A percentile compares a stretch with the other conserved stretches of the same genome.
Conservation (phyloP, 306 rosid species). For the Alnus glutinosa region DNA sequence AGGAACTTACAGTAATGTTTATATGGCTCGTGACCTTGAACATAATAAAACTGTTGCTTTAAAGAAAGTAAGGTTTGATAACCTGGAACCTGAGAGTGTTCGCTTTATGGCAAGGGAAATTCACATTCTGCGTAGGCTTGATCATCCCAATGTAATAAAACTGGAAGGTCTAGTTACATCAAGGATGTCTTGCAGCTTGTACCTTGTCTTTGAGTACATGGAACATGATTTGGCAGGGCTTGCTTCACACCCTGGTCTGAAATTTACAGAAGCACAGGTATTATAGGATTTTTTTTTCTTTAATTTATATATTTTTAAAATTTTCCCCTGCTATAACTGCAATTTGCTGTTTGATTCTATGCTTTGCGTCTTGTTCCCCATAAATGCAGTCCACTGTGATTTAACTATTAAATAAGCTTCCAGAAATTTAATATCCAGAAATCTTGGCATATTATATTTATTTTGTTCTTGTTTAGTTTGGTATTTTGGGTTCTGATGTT, state of each 20-base stretch:
- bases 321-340: neutral
- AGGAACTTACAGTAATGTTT: conserved; percentile 94
- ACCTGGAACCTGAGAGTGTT: conserved; percentile 93
- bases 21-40: conserved; percentile 94
- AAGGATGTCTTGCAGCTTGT: conserved; percentile 96
- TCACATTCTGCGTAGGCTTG: conserved; percentile 88
- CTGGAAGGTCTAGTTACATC: conserved; percentile 90
- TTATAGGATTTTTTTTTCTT: conserved; percentile 20
- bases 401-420: neutral
- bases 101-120: conserved; percentile 98
- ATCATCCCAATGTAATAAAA: conserved; percentile 87
- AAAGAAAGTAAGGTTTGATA: conserved; percentile 95
- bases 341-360: conserved; percentile 13
- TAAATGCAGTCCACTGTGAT: neutral
- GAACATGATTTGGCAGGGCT: conserved; percentile 95
- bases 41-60: conserved; percentile 86
- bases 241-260: conserved; percentile 87
- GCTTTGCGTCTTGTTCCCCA: neutral
- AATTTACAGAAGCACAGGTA: conserved; percentile 93
- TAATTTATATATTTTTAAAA: too few relatives aligned
- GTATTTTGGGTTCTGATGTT: conserved; percentile 14
- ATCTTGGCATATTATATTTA: neutral
- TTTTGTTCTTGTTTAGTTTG: neutral
- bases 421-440: neutral
- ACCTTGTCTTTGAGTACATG: conserved; percentile 97